Evolutionary conservation across 78 protist genomes (phyloP).

Genomic region (Dictyostelium discoideum): DNA sequence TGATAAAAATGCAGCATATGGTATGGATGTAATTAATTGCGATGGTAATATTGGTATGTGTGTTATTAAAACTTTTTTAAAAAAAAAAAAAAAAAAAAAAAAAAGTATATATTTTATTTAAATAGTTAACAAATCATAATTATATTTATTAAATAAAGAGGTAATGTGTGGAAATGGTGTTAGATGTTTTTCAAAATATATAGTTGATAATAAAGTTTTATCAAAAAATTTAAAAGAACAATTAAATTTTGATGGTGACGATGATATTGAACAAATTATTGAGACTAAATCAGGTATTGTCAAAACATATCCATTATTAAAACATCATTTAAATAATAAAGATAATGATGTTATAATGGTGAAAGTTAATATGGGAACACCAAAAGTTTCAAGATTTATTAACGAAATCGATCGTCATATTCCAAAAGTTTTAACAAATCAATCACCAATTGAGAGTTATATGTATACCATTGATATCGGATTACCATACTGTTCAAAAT

Average conservation of each 20-base stretch:
- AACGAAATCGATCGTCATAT: not conserved
- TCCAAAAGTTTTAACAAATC: not conserved
- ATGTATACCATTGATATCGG: not conserved
- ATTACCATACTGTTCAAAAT: not conserved
- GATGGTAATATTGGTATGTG: conserved; percentile 60
- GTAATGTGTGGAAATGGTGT: conserved; percentile 81
- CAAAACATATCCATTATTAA: conserved; percentile 26
- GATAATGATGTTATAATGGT: not conserved
- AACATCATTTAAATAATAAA: not conserved
- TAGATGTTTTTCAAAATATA: conserved; percentile 68
- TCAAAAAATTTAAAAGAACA: conserved; percentile 12
- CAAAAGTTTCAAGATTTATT: not conserved
- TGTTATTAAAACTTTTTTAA: not conserved
- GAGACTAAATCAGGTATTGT: conserved; percentile 49
- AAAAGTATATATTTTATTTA: not conserved
- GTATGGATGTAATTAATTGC: conserved; percentile 38
- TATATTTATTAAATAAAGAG: not conserved
- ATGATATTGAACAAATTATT: not conserved
- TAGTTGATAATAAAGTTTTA: conserved; percentile 23
- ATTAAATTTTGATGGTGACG: not conserved
- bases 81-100: no score
- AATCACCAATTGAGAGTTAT: not conserved
- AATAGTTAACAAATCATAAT: not conserved
- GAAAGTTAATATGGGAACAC: conserved; percentile 51
- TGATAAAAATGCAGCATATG: conserved; percentile 1